Evolutionary conservation across 441 rosid genomes (phyloP).

Genomic region (Pelargonium citronellum): DNA sequence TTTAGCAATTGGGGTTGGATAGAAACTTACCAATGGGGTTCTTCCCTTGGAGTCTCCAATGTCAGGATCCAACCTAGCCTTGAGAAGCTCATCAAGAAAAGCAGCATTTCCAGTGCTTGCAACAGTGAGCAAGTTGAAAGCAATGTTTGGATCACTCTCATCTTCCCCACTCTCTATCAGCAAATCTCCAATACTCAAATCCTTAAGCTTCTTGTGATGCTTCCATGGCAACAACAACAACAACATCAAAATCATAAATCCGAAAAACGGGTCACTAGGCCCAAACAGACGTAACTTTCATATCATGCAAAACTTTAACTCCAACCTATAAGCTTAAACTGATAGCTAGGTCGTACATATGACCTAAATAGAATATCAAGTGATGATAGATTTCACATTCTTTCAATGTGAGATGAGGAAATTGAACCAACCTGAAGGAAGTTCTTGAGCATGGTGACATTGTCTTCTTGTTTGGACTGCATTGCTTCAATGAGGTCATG

Average conservation of each 20-base stretch:
- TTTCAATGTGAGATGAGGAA: neutral
- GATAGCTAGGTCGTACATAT: no score
- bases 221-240: slow-evolving; percentile 23
- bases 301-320: no score
- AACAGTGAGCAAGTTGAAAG: slow-evolving; percentile 48
- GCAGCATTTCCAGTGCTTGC: slow-evolving; percentile 77
- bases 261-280: no score
- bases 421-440: slow-evolving; percentile 47
- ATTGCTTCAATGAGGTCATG: slow-evolving; percentile 53
- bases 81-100: slow-evolving; percentile 75
- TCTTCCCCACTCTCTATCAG: slow-evolving; percentile 36
- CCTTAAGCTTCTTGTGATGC: slow-evolving; percentile 56
- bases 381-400: no score
- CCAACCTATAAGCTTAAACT: no score
- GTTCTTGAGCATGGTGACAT: slow-evolving; percentile 56
- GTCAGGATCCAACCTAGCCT: slow-evolving; percentile 66
- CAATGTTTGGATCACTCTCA: slow-evolving; percentile 39
- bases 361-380: no score
- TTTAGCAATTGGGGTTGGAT: neutral
- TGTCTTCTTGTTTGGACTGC: slow-evolving; percentile 60
- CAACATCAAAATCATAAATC: neutral
- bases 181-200: slow-evolving; percentile 41
- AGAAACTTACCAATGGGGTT: slow-evolving; percentile 62
- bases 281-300: no score
- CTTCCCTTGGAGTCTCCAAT: slow-evolving; percentile 59